Percentiles rank a stretch among this genome's conserved stretches.
phyloP scores from a whole-genome alignment of 176 grass and related monocot genomes.

The sorghum (Sorghum bicolor) region Sorghum_bicolor_NCBIv3 NC_012870.2:80574501-80575000 shows the following conservation, averaged over 20 bases:
- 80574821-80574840: background rate
- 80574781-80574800: constrained; percentile 52
- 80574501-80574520: background rate
- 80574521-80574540: constrained; percentile 9
- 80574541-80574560: constrained; percentile 31
- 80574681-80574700: constrained; percentile 70
- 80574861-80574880: background rate
- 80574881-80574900: background rate
- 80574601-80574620: constrained; percentile 94
- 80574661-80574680: constrained; percentile 78
- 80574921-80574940: background rate
- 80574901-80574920: background rate
- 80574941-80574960: background rate
- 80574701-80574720: constrained; percentile 67
- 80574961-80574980: background rate
- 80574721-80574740: constrained; percentile 78
- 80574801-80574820: constrained; percentile 71
- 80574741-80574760: constrained; percentile 52
- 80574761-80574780: constrained; percentile 57
- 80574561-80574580: constrained; percentile 54
- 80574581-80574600: constrained; percentile 77
- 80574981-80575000: background rate
- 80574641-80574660: constrained; percentile 84
- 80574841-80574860: background rate
- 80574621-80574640: constrained; percentile 77